Base-by-base conservation (phyloP, 805 yeast species). In the Barnettozyma vustinii region DNA sequence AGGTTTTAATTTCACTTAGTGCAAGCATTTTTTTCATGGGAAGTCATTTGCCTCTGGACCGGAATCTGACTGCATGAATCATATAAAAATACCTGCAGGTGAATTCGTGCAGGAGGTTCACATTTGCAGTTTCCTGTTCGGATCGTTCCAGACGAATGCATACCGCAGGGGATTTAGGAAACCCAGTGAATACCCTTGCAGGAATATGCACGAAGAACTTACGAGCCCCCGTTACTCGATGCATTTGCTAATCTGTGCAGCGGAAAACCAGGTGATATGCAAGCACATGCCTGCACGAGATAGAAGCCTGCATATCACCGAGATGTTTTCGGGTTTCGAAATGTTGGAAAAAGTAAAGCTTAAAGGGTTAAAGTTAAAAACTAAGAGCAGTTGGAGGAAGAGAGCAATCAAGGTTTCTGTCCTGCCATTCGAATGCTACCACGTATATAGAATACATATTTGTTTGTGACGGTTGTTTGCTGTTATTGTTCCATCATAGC, bases 51-150 rank as follows among this genome's bases (percentile, higher is more conserved):
- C 15, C 37, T 35, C 37, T 36, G 39, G 10, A 39, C 10, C 9
- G 41, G 39, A 20, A 39, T 39, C 41, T 20, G 41, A 21, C 41
- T 39, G 41, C 41, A 39, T 39, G 30, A 39, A 23, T 39, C 39
- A 36, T 6, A 16, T 6, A 9, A 39, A 13, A 20, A 39, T 19
- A 20, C 41, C 39, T 36, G 39, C 39, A 36, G 20, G 9, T 36
- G 23, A 12, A 30, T 30, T 15, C 8, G 33, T 30, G 33, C n/a
- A 30, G 3, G 33, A n/a, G 33, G 33, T 12, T 26, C 33, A 30
- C 5, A 30, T 30, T 30, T 30, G 16, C 33, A 30, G 33, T 13
- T 30, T 30, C 33, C 7, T 15, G 33, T 15, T 15, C 33, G 33
- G 33, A 30, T 30, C 33, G 33, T 12, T 12, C 16, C 33, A 30